Evolutionary conservation across 2,329 filamentous ascomycete species (phyloP), one percentile per base, ranked within the genome.

Genomic region (Diaporthe citriasiana): DNA sequence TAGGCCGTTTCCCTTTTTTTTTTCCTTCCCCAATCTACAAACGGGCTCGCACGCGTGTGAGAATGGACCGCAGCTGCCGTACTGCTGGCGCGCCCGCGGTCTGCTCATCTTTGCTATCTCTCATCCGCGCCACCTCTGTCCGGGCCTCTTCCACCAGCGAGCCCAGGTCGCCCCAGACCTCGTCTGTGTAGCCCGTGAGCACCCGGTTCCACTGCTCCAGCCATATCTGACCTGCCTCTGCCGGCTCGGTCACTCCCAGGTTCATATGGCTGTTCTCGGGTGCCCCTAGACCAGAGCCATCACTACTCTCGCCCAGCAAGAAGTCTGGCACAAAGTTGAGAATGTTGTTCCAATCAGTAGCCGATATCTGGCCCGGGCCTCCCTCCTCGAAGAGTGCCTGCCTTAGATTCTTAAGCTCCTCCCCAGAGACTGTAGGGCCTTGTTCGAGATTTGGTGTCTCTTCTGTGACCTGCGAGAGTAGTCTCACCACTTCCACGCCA

Each of bases 91-190:
- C 77, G 73, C 78, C 77, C 15, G 80, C 77, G 19, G 79, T 76
- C 12, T 73, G 78, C 50, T 76, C 76, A 47, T 77, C 77, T n/a
- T 65, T 57, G 8, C 19, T n/a, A 19, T 80, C 77, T 70, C 82
- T 79, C 33, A 86, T 80, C 35, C 84, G 80, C 63, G 87, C 83
- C 27, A 93, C 81, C 79, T 94, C 92, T 59, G 82, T 81, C 73
- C 83, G 84, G 5, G 92, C 92, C 75, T 89, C 86, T 66, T 85
- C 83, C 13, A 91, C 87, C 45, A 93, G 82, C 4, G 88, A 85
- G 40, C 86, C 82, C 27, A 93, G 80, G 73, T 89, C 90, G 27
- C 92, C 92, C 92, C 92, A 94, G 33, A 94, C 91, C 72, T 93
- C 89, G 79, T 93, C 90, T 0, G 87, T 87, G 77, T 93, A 92